Evolutionary conservation across 495 filamentous ascomycete species (phyloP).

Genomic region (Apodospora peruviana): DNA sequence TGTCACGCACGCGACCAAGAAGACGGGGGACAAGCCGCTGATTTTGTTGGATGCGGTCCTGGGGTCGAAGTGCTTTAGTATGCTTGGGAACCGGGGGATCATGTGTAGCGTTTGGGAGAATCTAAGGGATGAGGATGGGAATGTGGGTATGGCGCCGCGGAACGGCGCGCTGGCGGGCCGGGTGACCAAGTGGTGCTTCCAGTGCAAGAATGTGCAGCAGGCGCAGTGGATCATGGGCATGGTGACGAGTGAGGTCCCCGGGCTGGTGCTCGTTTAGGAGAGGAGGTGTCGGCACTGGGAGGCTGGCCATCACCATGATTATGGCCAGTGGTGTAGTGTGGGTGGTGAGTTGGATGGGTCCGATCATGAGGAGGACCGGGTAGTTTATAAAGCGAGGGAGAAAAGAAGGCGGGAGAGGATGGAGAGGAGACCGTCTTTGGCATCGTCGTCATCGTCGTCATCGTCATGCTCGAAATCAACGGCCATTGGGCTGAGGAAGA

Average conservation of each 20-base stretch:
- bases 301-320: no score
- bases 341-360: no score
- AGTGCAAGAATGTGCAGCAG: conserved; percentile 44
- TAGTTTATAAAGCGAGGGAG: no score
- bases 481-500: no score
- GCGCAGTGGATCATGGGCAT: conserved; percentile 42
- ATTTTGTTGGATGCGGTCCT: conserved; percentile 79
- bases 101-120: conserved; percentile 85
- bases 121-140: conserved; percentile 61
- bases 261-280: conserved; percentile 32
- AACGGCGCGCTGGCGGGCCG: conserved; percentile 68
- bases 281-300: no score
- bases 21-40: conserved; percentile 59
- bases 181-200: conserved; percentile 78
- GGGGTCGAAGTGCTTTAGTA: conserved; percentile 76
- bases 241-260: conserved; percentile 39
- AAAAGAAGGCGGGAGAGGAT: no score
- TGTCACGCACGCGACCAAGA: conserved; percentile 48
- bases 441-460: no score
- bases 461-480: no score
- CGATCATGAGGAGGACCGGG: no score
- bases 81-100: conserved; percentile 76
- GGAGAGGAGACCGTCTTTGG: no score
- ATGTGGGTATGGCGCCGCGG: conserved; percentile 58
- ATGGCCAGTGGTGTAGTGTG: no score